phyloP scores from a whole-genome alignment of 2,329 filamentous ascomycete species.

The Penicillium hesseltinei region DNA sequence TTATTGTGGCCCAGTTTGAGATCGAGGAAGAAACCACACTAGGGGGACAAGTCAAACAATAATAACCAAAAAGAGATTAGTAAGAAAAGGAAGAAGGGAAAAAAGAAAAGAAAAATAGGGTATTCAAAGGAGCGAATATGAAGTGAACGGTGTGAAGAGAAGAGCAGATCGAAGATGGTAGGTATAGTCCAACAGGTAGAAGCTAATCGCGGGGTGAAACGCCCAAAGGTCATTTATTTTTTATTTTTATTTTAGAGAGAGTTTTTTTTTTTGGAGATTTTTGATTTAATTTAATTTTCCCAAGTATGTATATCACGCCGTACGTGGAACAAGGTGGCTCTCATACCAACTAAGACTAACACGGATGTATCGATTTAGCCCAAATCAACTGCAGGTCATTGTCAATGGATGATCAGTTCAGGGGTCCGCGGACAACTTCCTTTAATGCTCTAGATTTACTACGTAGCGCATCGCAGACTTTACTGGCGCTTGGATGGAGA shows the following conservation, averaged over 20 bases:
- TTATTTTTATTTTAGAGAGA: neutral
- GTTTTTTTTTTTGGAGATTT: conserved; percentile 7
- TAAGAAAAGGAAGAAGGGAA: conserved; percentile 9
- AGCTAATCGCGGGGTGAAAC: conserved; percentile 41
- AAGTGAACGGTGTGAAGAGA: conserved; percentile 20
- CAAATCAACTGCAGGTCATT: conserved; percentile 25
- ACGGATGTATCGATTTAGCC: conserved; percentile 27
- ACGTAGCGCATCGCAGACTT: neutral
- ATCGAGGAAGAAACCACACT: conserved; percentile 14
- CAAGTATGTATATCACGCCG: conserved; percentile 17
- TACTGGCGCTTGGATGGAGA: neutral
- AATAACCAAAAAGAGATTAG: conserved; percentile 17
- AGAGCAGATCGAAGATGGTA: conserved; percentile 22
- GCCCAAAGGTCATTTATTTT: conserved; percentile 25
- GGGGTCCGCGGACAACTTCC: conserved; percentile 20
- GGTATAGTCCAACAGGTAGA: conserved; percentile 27
- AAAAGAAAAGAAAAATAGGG: conserved; percentile 14
- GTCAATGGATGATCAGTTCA: conserved; percentile 23
- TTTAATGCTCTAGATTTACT: conserved; percentile 2
- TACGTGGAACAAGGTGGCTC: conserved; percentile 28
- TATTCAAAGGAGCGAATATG: conserved; percentile 27
- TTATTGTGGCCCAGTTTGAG: conserved; percentile 16
- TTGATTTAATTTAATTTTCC: conserved; percentile 10
- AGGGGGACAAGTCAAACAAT: conserved; percentile 8
- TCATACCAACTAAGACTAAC: conserved; percentile 26